Evolutionary conservation across 2,329 filamentous ascomycete genomes (phyloP), one percentile per base, ranked within the genome.

Genomic region (Alternaria brassicicola): DNA sequence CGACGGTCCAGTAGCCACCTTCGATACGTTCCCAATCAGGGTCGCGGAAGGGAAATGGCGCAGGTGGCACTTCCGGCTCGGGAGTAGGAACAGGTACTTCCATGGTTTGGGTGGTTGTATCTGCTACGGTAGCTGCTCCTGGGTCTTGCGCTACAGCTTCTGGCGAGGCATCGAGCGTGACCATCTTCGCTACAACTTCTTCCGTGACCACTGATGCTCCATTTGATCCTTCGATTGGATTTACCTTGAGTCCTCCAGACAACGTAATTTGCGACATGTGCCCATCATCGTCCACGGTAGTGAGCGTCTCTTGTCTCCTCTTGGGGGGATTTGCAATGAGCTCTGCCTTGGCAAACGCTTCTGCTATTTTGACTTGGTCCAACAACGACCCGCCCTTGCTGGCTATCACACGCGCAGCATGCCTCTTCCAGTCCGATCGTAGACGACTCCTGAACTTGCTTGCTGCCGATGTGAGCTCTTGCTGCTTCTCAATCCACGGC

Each of bases 401-500:
- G 1, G 93, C 83, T 65, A 98, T 96, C 67, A 88, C 85, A 48
- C 91, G 82, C 1, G 92, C 88, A 5, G 90, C 92, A 76, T 96
- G 91, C 33, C 93, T 84, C 73, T 86, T 88, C 94, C 94, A 98
- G 67, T 96, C 92, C 38, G 84, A 86, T 33, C 93, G 83, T 60
- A 98, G 73, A n/a, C 92, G 82, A 2, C 82, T 79, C 2, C 95
- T 85, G 72, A 99, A 97, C 1, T 83, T 82, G 12, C 82, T 84
- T 1, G 88, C 85, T 0, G 90, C 85, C 59, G 86, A 87, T 10
- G 88, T 84, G 6, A 98, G 81, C 70, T 97, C 93, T 74, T 98
- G 94, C 76, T 99, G 95, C 79, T 97, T 98, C 78, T 99, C 95
- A 59, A 99, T 98, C 95, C 95, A 99, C 0, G 94, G 94, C 1